Base-by-base conservation (phyloP, 805 yeast species). In the Scheffersomyces amazonensis region DNA sequence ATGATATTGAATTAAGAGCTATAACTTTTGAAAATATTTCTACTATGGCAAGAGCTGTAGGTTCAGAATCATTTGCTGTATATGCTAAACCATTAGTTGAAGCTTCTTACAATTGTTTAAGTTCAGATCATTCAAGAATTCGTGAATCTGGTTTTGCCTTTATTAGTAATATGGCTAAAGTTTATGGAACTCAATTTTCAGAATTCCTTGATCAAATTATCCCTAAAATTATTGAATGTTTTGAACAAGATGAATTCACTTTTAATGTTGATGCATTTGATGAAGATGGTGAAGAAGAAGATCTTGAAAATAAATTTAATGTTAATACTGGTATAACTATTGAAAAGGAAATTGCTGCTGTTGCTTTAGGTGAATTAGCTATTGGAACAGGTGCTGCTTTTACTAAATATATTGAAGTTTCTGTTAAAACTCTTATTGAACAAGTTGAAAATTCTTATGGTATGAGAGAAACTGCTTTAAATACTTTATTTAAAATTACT, bases 71-170 rank as follows among this genome's bases (percentile, higher is more conserved):
- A 0, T 93, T 93, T 68, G 78, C 87, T 30, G 80, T 85, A 32
- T 88, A 78, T 60, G 96, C 96, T 36, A 81, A 82, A 57, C 91
- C 96, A 18, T 75, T 90, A 60, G 87, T 89, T 50, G 85, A 86
- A 58, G 87, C 96, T 43, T 90, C 96, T 20, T 84, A 87, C 58
- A 72, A 72, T 41, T 82, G 95, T 39, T 75, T 91, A 50, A 75
- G 78, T 48, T 79, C 91, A 23, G 85, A 83, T 39, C 82, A 83
- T 60, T 77, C 90, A 31, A 78, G 96, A 69, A 77, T 93, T 52
- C 83, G 96, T 71, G 99, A 93, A 67, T 79, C 96, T 40, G 96
- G 96, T 34, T 91, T 87, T 52, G 87, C 96, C 10, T 89, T 93
- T 63, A 81, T 93, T 65, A 82, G 95, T 39, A 87, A 87, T 66